These are phyloP conservation scores for Plasmodium fragile DNA, from an alignment of 169 alveolate species.

Conservation along the genomic window DNA sequence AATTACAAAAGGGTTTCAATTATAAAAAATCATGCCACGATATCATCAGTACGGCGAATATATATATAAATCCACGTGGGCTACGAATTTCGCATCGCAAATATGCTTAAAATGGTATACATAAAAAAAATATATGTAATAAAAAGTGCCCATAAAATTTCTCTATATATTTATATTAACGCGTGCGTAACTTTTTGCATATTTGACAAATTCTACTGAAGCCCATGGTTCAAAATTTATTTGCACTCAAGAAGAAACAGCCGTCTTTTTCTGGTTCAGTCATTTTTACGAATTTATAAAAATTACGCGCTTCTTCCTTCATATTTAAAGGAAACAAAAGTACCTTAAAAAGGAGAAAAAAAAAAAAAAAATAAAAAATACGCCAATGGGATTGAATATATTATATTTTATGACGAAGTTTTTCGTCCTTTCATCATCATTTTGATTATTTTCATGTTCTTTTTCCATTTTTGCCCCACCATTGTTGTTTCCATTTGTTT, in stretches of 20 bases:
- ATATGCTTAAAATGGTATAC: neutral
- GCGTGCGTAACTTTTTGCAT: neutral
- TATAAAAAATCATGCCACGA: neutral
- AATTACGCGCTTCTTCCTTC: neutral
- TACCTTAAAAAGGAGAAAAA: too few species aligned
- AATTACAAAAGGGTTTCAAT: neutral
- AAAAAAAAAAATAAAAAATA: neutral
- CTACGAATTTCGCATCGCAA: neutral
- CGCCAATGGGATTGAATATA: neutral
- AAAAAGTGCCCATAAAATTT: neutral
- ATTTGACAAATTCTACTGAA: neutral
- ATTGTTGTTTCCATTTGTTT: neutral
- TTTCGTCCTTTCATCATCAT: neutral
- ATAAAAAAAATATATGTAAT: neutral
- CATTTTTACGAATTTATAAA: neutral
- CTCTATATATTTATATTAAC: neutral
- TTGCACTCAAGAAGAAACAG: neutral
- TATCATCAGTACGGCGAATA: neutral
- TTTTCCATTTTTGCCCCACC: neutral
- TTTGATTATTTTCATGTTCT: neutral
- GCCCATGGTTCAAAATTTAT: neutral
- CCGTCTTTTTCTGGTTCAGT: neutral
- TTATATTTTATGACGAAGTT: neutral
- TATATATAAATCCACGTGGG: neutral
- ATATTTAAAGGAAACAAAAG: too few species aligned